phyloP scores from a whole-genome alignment of 805 yeast species.

The Lipomyces anomalus region DNA sequence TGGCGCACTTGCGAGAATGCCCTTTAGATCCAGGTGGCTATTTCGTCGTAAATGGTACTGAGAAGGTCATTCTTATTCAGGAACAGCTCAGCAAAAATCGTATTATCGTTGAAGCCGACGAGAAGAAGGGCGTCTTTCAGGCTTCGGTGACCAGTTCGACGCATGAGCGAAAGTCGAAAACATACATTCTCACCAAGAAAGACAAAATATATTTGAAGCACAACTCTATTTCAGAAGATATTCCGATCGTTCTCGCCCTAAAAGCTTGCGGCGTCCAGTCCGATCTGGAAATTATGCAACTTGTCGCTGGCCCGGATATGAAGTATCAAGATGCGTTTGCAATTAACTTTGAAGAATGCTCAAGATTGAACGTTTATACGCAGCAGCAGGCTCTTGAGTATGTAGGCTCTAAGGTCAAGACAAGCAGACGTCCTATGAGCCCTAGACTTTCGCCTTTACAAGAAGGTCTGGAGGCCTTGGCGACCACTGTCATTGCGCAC shows the following conservation, averaged over 20 bases:
- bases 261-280: conserved; percentile 94
- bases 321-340: conserved; percentile 88
- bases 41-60: conserved; percentile 96
- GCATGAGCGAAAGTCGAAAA: conserved; percentile 95
- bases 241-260: conserved; percentile 86
- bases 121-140: conserved; percentile 87
- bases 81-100: conserved; percentile 96
- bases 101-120: conserved; percentile 96
- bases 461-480: conserved; percentile 87
- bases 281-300: conserved; percentile 86
- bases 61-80: conserved; percentile 92
- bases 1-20: conserved; percentile 89
- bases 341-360: conserved; percentile 89
- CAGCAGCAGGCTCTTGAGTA: conserved; percentile 91
- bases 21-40: conserved; percentile 99
- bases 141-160: conserved; percentile 98
- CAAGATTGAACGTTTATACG: conserved; percentile 75
- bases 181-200: conserved; percentile 89
- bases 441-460: conserved; percentile 76
- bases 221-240: conserved; percentile 90
- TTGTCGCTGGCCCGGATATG: conserved; percentile 87
- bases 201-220: conserved; percentile 87
- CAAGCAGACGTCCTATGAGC: conserved; percentile 78
- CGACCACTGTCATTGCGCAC: conserved; percentile 94
- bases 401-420: conserved; percentile 85